Conservation (phyloP, 2,329 filamentous ascomycete genomes). For the Fusarium sacchari region DNA sequence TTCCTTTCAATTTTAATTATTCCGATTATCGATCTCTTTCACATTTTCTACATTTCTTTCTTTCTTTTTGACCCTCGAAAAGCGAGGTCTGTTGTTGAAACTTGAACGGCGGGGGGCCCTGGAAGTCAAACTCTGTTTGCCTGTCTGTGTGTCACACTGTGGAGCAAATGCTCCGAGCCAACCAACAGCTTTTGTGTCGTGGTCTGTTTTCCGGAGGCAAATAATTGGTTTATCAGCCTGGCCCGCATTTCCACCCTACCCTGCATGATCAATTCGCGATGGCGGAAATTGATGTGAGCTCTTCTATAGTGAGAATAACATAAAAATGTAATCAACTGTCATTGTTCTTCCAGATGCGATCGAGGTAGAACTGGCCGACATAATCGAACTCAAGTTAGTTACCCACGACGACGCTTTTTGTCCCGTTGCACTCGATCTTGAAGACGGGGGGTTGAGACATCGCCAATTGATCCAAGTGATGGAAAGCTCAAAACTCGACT, state of each 20-base stretch:
- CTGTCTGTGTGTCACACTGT: not conserved
- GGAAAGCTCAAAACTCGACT: not conserved
- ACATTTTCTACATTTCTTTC: rapidly evolving
- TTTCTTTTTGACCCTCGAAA: no score
- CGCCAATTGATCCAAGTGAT: not conserved
- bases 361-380: not conserved
- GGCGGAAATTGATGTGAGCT: not conserved
- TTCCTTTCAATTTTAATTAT: not conserved
- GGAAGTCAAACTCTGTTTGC: not conserved
- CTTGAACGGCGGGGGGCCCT: no score
- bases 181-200: not conserved
- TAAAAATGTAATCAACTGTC: not conserved
- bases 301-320: not conserved
- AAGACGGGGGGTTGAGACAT: not conserved
- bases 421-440: not conserved
- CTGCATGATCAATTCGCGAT: not conserved
- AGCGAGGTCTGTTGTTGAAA: not conserved
- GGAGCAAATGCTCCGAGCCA: not conserved
- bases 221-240: not conserved
- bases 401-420: not conserved
- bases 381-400: not conserved
- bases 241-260: not conserved
- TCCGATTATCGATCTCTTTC: rapidly evolving
- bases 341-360: not conserved
- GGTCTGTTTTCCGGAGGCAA: not conserved